Conservation (phyloP, 2,329 filamentous ascomycete genomes). For the Aureobasidium mangrovei region DNA sequence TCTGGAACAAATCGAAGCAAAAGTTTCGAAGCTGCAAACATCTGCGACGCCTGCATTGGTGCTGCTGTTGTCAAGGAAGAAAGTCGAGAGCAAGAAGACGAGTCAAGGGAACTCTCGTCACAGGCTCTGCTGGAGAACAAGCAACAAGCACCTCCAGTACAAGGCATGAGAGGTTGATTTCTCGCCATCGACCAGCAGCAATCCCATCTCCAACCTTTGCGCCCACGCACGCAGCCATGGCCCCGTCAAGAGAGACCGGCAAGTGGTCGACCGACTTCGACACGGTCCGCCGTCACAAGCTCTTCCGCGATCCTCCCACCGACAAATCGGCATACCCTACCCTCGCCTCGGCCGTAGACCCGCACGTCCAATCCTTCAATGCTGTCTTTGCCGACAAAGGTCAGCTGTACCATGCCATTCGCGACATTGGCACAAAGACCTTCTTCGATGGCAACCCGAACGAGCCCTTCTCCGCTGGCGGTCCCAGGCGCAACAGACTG, state of each 20-base stretch:
- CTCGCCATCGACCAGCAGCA: neutral
- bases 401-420: slow-evolving; percentile 63
- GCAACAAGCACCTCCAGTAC: neutral
- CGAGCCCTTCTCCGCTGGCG: slow-evolving; percentile 19
- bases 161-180: slow-evolving; percentile 9
- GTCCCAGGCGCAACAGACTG: slow-evolving; percentile 52
- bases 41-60: slow-evolving; percentile 7
- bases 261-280: slow-evolving; percentile 81
- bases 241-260: slow-evolving; percentile 49
- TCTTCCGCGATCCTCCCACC: slow-evolving; percentile 81
- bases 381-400: slow-evolving; percentile 69
- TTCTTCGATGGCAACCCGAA: slow-evolving; percentile 68
- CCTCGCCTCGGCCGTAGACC: slow-evolving; percentile 74
- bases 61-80: neutral
- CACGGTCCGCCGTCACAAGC: slow-evolving; percentile 73
- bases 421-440: slow-evolving; percentile 82
- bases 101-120: no score
- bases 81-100: neutral
- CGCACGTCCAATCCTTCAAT: slow-evolving; percentile 95
- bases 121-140: neutral
- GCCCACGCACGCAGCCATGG: slow-evolving; percentile 19
- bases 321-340: slow-evolving; percentile 83
- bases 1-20: slow-evolving; percentile 12
- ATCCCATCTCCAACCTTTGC: neutral
- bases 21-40: slow-evolving; percentile 1